Conservation (phyloP, 345 rosid species). For the Rhodomyrtus tomentosa region DNA sequence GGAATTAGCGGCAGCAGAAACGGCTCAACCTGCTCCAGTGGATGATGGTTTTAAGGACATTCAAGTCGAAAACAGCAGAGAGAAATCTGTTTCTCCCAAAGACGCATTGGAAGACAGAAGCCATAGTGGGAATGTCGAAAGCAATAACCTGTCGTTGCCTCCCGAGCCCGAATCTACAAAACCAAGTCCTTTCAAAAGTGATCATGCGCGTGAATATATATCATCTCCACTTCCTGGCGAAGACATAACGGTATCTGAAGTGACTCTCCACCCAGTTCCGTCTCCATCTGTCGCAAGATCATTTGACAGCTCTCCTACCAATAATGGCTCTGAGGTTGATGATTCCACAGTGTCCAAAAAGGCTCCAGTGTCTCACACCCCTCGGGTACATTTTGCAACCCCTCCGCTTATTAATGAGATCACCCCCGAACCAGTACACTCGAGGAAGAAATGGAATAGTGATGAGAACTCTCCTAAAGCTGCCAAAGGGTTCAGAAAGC, state of each 20-base stretch:
- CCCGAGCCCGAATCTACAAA: conserved; percentile 7
- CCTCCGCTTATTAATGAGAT: conserved; percentile 39
- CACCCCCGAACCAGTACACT: conserved; percentile 31
- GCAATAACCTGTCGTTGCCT: not conserved
- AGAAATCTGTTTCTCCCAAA: conserved; percentile 1
- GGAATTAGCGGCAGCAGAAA: conserved; percentile 10
- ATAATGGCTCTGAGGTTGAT: conserved; percentile 10
- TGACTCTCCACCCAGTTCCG: conserved; percentile 10
- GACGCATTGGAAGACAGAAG: conserved; percentile 9
- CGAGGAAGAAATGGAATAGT: conserved; percentile 84
- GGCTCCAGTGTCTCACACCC: conserved; percentile 15
- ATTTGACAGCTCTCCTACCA: conserved; percentile 18
- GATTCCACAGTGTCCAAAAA: conserved; percentile 2
- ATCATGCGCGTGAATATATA: conserved; percentile 10
- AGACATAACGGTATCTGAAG: conserved; percentile 10
- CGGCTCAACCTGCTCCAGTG: conserved; percentile 10
- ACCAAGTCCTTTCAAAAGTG: conserved; percentile 4
- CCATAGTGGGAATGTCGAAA: conserved; percentile 2
- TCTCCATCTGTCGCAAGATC: conserved; percentile 19
- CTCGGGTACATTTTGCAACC: conserved; percentile 57
- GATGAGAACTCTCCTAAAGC: conserved; percentile 66
- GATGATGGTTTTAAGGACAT: conserved; percentile 52
- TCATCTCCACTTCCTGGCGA: conserved; percentile 11
- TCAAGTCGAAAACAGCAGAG: conserved; percentile 33
- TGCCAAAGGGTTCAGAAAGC: conserved; percentile 78